Percentiles rank a stretch among this genome's conserved stretches.
These are phyloP conservation scores for Zygosaccharomyces bailii DNA, from an alignment of 805 yeast genomes.

Conservation along the genomic window DNA sequence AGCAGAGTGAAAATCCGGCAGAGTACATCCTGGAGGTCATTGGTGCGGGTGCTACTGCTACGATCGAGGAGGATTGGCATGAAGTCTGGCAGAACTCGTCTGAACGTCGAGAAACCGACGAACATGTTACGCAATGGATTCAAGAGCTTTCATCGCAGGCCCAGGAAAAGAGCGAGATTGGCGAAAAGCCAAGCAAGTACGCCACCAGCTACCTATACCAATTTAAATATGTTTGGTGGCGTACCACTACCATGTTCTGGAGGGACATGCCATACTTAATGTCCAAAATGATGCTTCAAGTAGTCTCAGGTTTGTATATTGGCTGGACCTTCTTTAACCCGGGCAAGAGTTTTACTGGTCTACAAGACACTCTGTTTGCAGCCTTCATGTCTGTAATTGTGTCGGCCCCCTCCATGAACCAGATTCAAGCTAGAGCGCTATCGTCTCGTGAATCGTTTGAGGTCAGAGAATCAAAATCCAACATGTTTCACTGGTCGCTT, in stretches of 20 bases:
- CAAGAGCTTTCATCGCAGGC: slow-evolving; percentile 21
- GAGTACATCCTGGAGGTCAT: slow-evolving; percentile 46
- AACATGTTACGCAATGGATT: slow-evolving; percentile 33
- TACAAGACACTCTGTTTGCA: slow-evolving; percentile 58
- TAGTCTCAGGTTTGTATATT: slow-evolving; percentile 55
- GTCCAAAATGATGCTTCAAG: slow-evolving; percentile 51
- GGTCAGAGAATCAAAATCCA: slow-evolving; percentile 66
- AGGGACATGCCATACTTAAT: slow-evolving; percentile 59
- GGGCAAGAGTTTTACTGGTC: slow-evolving; percentile 48
- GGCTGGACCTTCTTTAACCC: slow-evolving; percentile 71
- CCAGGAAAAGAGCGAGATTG: slow-evolving; percentile 13
- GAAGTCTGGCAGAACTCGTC: slow-evolving; percentile 52
- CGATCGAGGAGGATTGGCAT: slow-evolving; percentile 52
- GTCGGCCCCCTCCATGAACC: slow-evolving; percentile 55
- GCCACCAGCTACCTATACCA: slow-evolving; percentile 45
- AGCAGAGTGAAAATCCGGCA: slow-evolving; percentile 40
- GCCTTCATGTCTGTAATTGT: slow-evolving; percentile 56
- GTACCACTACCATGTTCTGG: slow-evolving; percentile 47
- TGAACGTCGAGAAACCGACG: slow-evolving; percentile 32
- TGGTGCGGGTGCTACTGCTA: slow-evolving; percentile 45
- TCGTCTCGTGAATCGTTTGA: slow-evolving; percentile 60
- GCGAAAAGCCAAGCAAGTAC: slow-evolving; percentile 17
- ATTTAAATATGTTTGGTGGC: slow-evolving; percentile 38
- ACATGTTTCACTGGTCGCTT: slow-evolving; percentile 69
- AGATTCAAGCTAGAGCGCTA: slow-evolving; percentile 58